phyloP scores from a whole-genome alignment of 2,329 filamentous ascomycete genomes.

The Camillea tinctor region DNA sequence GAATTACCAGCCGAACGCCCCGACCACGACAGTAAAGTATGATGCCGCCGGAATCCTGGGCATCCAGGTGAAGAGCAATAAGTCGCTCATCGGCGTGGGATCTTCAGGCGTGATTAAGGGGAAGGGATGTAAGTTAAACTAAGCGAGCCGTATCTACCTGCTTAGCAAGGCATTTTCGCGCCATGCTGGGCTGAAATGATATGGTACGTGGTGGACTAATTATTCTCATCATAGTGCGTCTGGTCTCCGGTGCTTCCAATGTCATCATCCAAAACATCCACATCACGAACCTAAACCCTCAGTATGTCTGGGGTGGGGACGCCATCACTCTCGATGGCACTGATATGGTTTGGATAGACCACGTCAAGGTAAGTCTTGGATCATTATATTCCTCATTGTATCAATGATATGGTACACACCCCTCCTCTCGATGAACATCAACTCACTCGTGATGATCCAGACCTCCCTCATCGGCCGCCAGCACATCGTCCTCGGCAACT shows the following conservation, averaged over 20 bases:
- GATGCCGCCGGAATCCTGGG: constrained; percentile 52
- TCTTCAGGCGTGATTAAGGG: constrained; percentile 50
- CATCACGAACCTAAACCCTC: constrained; percentile 54
- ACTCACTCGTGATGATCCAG: background rate
- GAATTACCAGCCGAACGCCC: constrained; percentile 56
- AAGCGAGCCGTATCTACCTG: background rate
- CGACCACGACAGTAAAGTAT: constrained; percentile 43
- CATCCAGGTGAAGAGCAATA: constrained; percentile 56
- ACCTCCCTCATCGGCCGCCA: constrained; percentile 43
- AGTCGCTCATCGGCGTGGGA: constrained; percentile 55
- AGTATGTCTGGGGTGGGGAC: constrained; percentile 61
- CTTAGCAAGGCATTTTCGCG: background rate
- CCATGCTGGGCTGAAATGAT: background rate
- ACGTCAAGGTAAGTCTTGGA: constrained; percentile 23
- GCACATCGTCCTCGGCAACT: constrained; percentile 38
- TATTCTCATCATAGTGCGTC: constrained; percentile 13
- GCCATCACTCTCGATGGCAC: constrained; percentile 51
- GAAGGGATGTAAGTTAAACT: constrained; percentile 12
- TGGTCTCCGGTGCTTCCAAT: constrained; percentile 45
- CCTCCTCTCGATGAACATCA: too few relatives aligned
- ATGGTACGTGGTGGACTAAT: background rate
- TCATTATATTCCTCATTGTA: too few relatives aligned
- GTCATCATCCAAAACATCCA: constrained; percentile 61
- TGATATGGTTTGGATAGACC: constrained; percentile 35
- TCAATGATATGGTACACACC: too few relatives aligned